These are phyloP conservation scores for Colletotrichum salicis DNA, from an alignment of 2,329 filamentous ascomycete species.

Conservation along the genomic window DNA sequence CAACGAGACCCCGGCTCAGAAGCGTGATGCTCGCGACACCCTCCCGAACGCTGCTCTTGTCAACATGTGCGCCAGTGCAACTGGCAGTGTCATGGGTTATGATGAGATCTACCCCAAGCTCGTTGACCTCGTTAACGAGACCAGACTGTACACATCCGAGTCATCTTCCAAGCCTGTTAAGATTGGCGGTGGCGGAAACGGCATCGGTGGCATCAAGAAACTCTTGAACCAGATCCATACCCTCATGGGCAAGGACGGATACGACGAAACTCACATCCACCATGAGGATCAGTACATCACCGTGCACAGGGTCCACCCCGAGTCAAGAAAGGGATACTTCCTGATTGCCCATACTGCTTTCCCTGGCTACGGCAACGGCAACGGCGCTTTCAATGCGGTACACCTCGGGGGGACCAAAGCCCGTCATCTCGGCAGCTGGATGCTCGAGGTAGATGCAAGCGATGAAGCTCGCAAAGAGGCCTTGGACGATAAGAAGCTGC, in stretches of 20 bases:
- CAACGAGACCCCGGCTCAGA: constrained; percentile 95
- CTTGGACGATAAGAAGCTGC: constrained; percentile 73
- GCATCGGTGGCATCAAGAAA: constrained; percentile 91
- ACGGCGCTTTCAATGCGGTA: constrained; percentile 82
- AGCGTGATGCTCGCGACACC: constrained; percentile 92
- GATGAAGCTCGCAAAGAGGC: constrained; percentile 74
- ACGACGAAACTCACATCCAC: constrained; percentile 95
- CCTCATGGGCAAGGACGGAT: constrained; percentile 93
- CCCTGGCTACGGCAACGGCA: constrained; percentile 86
- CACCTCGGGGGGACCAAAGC: constrained; percentile 85
- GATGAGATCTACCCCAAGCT: constrained; percentile 95
- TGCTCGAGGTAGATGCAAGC: constrained; percentile 85
- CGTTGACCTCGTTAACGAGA: constrained; percentile 94
- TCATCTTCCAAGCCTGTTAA: constrained; percentile 74
- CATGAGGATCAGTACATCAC: constrained; percentile 97
- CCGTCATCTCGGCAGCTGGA: constrained; percentile 90
- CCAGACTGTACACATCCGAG: constrained; percentile 80
- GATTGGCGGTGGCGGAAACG: constrained; percentile 77
- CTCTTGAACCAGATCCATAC: constrained; percentile 94
- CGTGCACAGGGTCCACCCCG: constrained; percentile 92
- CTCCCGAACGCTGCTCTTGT: constrained; percentile 94
- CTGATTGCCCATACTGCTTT: constrained; percentile 96
- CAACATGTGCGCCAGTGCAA: constrained; percentile 94
- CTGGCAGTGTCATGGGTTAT: constrained; percentile 96
- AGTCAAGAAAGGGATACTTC: constrained; percentile 93